Evolutionary conservation across 768 basidiomycete species (phyloP).

Genomic region (Fomitopsis pulvina): DNA sequence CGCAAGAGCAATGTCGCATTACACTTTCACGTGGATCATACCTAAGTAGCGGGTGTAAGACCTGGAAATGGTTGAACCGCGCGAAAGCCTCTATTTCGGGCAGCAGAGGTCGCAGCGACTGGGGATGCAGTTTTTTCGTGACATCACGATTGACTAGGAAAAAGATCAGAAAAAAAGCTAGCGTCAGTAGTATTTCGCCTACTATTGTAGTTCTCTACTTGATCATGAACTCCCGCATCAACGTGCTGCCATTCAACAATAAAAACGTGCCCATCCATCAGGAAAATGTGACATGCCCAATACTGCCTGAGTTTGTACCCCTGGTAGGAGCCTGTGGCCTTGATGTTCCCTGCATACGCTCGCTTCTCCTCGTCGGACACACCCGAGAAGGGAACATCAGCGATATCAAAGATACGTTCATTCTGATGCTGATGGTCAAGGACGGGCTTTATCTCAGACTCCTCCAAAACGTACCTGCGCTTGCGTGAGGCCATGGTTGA

Average conservation of each 20-base stretch:
- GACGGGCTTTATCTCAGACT: not conserved
- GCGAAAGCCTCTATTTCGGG: conserved; percentile 47
- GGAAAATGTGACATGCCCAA: conserved; percentile 33
- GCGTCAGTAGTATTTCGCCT: conserved; percentile 12
- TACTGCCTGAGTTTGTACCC: conserved; percentile 50
- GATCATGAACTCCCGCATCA: conserved; percentile 52
- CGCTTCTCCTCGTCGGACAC: conserved; percentile 29
- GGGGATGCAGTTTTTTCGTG: conserved; percentile 41
- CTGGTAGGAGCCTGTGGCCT: conserved; percentile 41
- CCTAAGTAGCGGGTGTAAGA: conserved; percentile 45
- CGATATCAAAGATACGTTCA: conserved; percentile 31
- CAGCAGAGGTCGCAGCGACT: conserved; percentile 40
- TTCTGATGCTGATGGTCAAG: conserved; percentile 13
- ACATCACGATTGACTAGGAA: conserved; percentile 45
- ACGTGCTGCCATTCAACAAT: conserved; percentile 39
- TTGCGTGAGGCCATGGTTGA: conserved; percentile 24
- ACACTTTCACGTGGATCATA: conserved; percentile 9
- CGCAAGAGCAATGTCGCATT: too few species aligned
- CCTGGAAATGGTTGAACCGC: conserved; percentile 42
- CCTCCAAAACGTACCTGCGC: conserved; percentile 15
- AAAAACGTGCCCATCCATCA: not conserved
- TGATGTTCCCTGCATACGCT: conserved; percentile 23
- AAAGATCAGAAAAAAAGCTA: not conserved
- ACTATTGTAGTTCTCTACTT: conserved; percentile 60
- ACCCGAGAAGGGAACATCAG: conserved; percentile 26